Percentiles rank a stretch among this genome's conserved stretches.
These are phyloP conservation scores for Nicotiana attenuata DNA, from an alignment of 257 asterid genomes.

Conservation along the genomic window DNA sequence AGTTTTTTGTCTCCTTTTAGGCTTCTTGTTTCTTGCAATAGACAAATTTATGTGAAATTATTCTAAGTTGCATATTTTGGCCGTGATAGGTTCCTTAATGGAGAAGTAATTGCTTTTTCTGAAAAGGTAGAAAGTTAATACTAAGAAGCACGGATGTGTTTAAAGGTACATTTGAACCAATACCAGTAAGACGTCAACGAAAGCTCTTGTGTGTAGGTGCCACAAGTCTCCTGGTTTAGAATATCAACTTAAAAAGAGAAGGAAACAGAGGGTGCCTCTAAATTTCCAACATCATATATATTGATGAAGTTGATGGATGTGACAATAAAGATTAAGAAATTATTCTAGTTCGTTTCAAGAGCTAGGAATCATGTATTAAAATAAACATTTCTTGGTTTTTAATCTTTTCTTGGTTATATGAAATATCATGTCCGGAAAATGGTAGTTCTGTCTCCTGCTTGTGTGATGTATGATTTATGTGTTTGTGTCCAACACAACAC, in stretches of 20 bases:
- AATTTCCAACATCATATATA: not conserved
- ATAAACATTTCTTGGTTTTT: not conserved
- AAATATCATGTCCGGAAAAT: not conserved
- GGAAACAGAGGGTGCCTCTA: too few species aligned
- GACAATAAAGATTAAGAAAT: conserved; percentile 3
- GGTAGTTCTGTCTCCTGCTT: not conserved
- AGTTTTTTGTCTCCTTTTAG: not conserved
- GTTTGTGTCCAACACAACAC: not conserved
- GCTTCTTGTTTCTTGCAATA: conserved; percentile 1
- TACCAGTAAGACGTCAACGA: not conserved
- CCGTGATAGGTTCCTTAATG: not conserved
- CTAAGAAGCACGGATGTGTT: not conserved
- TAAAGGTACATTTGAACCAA: not conserved
- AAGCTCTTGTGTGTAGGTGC: not conserved
- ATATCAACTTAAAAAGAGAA: too few species aligned
- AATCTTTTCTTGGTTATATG: not conserved
- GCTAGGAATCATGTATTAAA: not conserved
- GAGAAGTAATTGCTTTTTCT: not conserved
- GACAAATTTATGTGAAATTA: not conserved
- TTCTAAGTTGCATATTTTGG: not conserved
- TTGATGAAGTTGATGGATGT: not conserved
- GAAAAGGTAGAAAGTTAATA: not conserved
- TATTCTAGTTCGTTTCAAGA: not conserved
- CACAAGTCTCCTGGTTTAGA: too few species aligned
- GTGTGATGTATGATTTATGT: not conserved